These are phyloP conservation scores for Metarhizium album DNA, from an alignment of 2,329 filamentous ascomycete species.

Conservation along the genomic window DNA sequence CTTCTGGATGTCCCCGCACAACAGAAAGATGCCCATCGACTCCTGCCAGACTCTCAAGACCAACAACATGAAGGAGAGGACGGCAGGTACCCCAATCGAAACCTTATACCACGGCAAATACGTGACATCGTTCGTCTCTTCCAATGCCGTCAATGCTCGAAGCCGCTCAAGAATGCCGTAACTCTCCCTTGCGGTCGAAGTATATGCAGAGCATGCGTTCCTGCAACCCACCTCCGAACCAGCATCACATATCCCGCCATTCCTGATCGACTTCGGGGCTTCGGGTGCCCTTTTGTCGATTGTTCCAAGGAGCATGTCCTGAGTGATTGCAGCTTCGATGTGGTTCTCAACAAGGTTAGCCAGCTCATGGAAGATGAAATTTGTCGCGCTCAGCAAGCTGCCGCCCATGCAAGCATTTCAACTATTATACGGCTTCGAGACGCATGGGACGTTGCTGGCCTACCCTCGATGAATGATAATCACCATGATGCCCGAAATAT, in stretches of 20 bases:
- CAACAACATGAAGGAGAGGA: not conserved
- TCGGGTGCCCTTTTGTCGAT: conserved; percentile 59
- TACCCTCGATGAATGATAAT: conserved; percentile 28
- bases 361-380: conserved; percentile 47
- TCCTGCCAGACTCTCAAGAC: not conserved
- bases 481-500: conserved; percentile 25
- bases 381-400: conserved; percentile 24
- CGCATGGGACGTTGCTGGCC: conserved; percentile 28
- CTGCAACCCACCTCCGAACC: conserved; percentile 49
- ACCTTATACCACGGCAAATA: conserved; percentile 7
- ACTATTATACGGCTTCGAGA: conserved; percentile 28
- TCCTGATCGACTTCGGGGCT: conserved; percentile 55
- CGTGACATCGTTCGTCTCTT: conserved; percentile 51
- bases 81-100: not conserved
- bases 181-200: conserved; percentile 74
- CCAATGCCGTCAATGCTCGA: conserved; percentile 67
- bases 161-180: conserved; percentile 55
- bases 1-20: not conserved
- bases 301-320: conserved; percentile 64
- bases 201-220: conserved; percentile 66
- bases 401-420: conserved; percentile 15
- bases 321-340: conserved; percentile 67
- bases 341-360: conserved; percentile 63
- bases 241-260: conserved; percentile 70
- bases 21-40: not conserved